Base-by-base conservation (phyloP, 1,139 yeast genomes). In the Hansenula anomala region DNA sequence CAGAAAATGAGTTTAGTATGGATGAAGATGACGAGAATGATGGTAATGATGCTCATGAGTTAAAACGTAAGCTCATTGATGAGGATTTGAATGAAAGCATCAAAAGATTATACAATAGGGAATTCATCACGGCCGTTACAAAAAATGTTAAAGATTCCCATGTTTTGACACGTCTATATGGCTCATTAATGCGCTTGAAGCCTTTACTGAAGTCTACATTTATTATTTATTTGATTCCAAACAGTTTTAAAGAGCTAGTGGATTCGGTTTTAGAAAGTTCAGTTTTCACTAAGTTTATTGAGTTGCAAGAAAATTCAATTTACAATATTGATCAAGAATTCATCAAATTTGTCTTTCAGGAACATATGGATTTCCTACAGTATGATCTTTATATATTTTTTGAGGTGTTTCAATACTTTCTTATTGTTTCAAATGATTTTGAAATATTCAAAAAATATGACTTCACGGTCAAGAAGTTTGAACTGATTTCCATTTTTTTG, bases 401-500 rank as follows among this genome's bases (percentile, higher is more conserved):
- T 37, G 81, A 79, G 43, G 51, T 80, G 2, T 66, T 77, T 37
- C 73, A 80, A 5, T 76, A 77, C 47, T 67, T 77, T 60, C 56
- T 81, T 19, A 73, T 80, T 27, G 77, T 88, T 4, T 76, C 90
- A 0, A 85, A 80, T 43, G 96, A 88, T 55, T 61, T 67, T 18
- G 95, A 84, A 52, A 63, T 83, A 38, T 72, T 75, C 28, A 38
- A 49, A 38, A 57, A 58, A 11, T 51, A 60, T 40, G 76, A 68
- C 2, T 67, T 85, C n/a, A 58, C 73, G 0, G 49, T 66, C 14
- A 66, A 61, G 0, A 71, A 76, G n/a, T 70, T 81, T 6, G 45
- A 51, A 4, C 53, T 60, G 1, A 67, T 85, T 43, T 64, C 80
- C 4, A 43, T 50, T 2, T 75, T 81, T 43, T 61, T 85, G 38